phyloP scores from a whole-genome alignment of 148 eudicot genomes.

The Nepenthes mirabilis region DNA sequence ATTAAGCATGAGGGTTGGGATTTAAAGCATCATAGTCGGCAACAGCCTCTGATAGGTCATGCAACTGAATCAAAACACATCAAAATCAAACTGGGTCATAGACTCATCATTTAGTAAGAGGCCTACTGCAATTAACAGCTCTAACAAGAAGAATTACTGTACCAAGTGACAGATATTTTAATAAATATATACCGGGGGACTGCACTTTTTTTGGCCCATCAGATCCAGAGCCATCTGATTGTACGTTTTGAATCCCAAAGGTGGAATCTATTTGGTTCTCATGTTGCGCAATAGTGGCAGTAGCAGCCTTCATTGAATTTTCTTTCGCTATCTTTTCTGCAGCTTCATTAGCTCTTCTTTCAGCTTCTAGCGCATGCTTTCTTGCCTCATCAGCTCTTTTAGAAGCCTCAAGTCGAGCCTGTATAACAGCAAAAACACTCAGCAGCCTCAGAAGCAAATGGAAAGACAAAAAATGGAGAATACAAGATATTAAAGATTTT shows the following conservation, averaged over 20 bases:
- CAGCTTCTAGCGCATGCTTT: conserved; percentile 54
- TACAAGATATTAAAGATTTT: too few species aligned
- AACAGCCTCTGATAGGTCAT: too few species aligned
- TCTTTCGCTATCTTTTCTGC: conserved; percentile 35
- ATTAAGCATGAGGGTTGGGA: background rate
- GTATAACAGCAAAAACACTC: conserved; percentile 3
- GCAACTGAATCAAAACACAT: too few species aligned
- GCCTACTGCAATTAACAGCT: background rate
- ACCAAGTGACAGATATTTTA: background rate
- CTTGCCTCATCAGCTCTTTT: conserved; percentile 55
- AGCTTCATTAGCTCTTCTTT: conserved; percentile 58
- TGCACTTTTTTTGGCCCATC: conserved; percentile 10
- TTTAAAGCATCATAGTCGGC: background rate
- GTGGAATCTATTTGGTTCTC: background rate
- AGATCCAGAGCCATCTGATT: conserved; percentile 15
- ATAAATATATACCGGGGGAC: conserved; percentile 29
- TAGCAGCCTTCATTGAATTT: conserved; percentile 20
- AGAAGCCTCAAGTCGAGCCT: conserved; percentile 59
- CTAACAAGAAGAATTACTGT: background rate
- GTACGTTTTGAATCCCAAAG: conserved; percentile 9
- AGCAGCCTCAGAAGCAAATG: background rate
- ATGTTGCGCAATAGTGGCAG: conserved; percentile 8
- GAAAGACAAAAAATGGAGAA: too few species aligned
- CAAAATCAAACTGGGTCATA: background rate
- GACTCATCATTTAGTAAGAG: background rate